Evolutionary conservation across 2,329 filamentous ascomycete genomes (phyloP).

Genomic region (Pseudogymnoascus sp.): DNA sequence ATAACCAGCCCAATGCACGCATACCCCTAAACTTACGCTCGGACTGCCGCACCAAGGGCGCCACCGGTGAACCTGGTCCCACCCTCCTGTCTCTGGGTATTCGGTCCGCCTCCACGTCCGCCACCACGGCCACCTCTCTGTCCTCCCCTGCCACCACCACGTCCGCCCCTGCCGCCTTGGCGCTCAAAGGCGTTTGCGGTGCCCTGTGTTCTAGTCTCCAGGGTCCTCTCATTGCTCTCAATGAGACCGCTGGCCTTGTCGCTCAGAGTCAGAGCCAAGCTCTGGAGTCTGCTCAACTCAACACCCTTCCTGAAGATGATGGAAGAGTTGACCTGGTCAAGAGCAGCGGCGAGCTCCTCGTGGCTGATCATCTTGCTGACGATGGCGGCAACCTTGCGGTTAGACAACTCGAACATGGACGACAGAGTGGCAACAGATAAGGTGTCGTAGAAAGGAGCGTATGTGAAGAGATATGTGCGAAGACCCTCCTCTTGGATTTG

Average conservation of each 20-base stretch:
- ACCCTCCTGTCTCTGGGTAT: conserved; percentile 59
- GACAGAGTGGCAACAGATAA: conserved; percentile 79
- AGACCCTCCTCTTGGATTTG: conserved; percentile 99
- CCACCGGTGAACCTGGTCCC: conserved; percentile 78
- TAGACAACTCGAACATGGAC: conserved; percentile 89
- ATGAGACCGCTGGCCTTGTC: conserved; percentile 96
- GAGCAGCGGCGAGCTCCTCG: conserved; percentile 90
- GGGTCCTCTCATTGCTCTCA: conserved; percentile 92
- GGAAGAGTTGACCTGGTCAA: conserved; percentile 95
- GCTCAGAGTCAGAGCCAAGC: conserved; percentile 83
- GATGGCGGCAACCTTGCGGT: conserved; percentile 86
- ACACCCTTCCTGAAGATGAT: conserved; percentile 99
- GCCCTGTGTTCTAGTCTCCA: conserved; percentile 95
- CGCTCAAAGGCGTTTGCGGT: conserved; percentile 93
- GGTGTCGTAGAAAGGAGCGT: conserved; percentile 98
- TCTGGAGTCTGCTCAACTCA: conserved; percentile 92
- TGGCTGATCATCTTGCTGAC: conserved; percentile 99
- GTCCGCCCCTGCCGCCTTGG: conserved; percentile 71
- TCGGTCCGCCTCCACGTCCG: conserved; percentile 52
- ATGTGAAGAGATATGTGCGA: conserved; percentile 97
- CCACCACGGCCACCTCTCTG: conserved; percentile 55
- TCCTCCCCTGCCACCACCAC: conserved; percentile 62
- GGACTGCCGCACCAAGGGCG: conserved; percentile 64
- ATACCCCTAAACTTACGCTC: conserved; percentile 42
- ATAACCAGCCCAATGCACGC: conserved; percentile 31